Evolutionary conservation across 805 yeast genomes (phyloP), one percentile per base, ranked within the genome.

Genomic region (Candida ipomoeae): DNA sequence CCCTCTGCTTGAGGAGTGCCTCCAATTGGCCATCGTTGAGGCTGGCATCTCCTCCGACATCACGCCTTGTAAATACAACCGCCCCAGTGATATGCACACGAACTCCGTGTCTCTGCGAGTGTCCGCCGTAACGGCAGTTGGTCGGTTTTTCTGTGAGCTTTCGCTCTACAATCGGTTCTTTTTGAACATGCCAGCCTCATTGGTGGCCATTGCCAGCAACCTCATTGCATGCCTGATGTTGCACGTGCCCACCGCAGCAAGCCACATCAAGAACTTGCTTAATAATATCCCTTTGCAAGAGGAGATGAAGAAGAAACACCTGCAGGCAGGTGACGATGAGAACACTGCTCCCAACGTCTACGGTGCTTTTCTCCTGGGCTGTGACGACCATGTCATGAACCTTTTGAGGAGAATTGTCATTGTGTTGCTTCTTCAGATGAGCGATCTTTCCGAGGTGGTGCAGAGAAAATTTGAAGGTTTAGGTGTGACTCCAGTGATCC

Each of bases 151-250:
- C 37, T 75, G 83, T 56, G 85, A 82, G 59, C 61, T 81, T 21
- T 68, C 83, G 0, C 57, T 80, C 29, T 81, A 80, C 56, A 78
- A 79, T 48, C 71, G 78, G 49, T 71, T 67, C 50, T 80, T 77
- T 54, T 55, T 81, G 52, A 66, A 71, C 7, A 68, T 75, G 45
- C 72, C 78, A 10, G 59, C 79, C 0, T 74, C 83, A 1, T 61
- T 78, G 20, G 71, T 78, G 23, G 72, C 85, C 1, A 62, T 76
- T 20, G 67, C 82, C 2, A 79, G 82, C 31, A 74, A 78, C 52
- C 59, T 80, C 48, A 52, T 82, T 50, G 82, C 85, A 11, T 78
- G 82, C 54, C 70, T 81, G 15, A 78, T 80, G 73, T 62, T 80
- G 39, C 76, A 76, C 51, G 63, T 79, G 42, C 73, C 79, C 26